phyloP scores from a whole-genome alignment of 768 basidiomycete genomes.

The Trametes villosa region DNA sequence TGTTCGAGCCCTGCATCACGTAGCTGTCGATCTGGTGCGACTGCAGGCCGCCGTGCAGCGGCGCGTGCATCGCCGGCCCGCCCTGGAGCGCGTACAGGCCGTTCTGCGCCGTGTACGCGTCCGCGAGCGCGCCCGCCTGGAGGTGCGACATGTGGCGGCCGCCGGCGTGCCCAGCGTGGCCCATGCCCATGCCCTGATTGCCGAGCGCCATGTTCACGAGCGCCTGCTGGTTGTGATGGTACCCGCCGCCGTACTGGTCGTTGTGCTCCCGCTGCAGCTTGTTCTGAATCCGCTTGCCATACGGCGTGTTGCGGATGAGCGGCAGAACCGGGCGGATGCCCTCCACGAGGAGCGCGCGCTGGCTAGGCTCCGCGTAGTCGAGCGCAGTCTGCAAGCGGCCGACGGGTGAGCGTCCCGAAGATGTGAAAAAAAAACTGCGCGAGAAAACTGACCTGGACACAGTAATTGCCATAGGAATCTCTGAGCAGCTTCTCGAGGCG shows the following conservation, averaged over 20 bases:
- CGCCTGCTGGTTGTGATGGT: conserved; percentile 63
- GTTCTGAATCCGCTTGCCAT: conserved; percentile 99
- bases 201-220: conserved; percentile 62
- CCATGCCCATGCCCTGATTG: conserved; percentile 57
- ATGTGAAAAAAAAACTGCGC: background rate
- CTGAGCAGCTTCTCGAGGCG: conserved; percentile 94
- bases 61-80: conserved; percentile 47
- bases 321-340: conserved; percentile 98
- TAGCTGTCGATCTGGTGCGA: conserved; percentile 81
- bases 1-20: conserved; percentile 74
- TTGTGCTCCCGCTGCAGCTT: conserved; percentile 93
- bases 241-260: conserved; percentile 61
- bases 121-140: conserved; percentile 57
- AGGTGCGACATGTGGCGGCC: conserved; percentile 65
- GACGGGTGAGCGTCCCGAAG: conserved; percentile 10
- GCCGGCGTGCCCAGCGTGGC: conserved; percentile 30
- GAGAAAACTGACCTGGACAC: conserved; percentile 69
- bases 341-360: conserved; percentile 91
- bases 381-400: conserved; percentile 82
- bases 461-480: conserved; percentile 97
- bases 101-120: conserved; percentile 67
- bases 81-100: conserved; percentile 64
- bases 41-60: conserved; percentile 46
- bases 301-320: conserved; percentile 97
- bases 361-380: conserved; percentile 95